Conservation (phyloP, 129 eudicot genomes). For the Flaveria robusta region DNA sequence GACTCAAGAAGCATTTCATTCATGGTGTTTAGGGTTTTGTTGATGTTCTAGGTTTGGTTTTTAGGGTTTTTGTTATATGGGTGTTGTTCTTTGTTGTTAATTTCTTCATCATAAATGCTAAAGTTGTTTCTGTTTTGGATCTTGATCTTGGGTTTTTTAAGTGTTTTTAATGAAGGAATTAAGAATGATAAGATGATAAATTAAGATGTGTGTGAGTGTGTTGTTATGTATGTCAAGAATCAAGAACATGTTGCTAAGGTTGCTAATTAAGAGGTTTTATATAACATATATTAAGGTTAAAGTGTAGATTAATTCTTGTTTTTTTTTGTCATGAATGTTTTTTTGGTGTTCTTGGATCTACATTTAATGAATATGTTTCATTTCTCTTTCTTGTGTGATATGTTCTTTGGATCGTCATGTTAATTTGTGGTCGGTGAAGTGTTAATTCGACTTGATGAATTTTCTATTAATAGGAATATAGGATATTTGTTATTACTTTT, state of each 20-base stretch:
- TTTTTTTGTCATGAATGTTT: no score
- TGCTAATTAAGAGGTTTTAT: neutral
- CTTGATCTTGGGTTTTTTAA: conserved; percentile 32
- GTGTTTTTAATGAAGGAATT: conserved; percentile 21
- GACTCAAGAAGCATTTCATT: conserved; percentile 19
- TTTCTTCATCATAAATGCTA: conserved; percentile 27
- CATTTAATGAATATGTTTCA: no score
- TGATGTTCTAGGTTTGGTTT: conserved; percentile 9
- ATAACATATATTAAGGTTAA: neutral
- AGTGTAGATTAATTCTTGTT: no score
- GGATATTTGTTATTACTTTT: no score
- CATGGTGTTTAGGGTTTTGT: neutral
- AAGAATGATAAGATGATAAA: neutral
- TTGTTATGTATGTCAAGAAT: neutral
- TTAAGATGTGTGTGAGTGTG: neutral
- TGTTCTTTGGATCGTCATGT: no score
- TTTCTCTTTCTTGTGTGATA: no score
- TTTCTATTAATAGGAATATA: no score
- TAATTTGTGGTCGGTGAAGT: no score
- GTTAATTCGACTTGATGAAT: no score
- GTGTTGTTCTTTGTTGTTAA: conserved; percentile 30
- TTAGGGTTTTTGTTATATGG: conserved; percentile 19
- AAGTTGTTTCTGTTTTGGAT: conserved; percentile 5
- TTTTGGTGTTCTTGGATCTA: no score
- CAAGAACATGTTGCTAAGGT: conserved; percentile 8